Base-by-base conservation (phyloP, 2,329 filamentous ascomycete genomes). In the Botrytis paeoniae region DNA sequence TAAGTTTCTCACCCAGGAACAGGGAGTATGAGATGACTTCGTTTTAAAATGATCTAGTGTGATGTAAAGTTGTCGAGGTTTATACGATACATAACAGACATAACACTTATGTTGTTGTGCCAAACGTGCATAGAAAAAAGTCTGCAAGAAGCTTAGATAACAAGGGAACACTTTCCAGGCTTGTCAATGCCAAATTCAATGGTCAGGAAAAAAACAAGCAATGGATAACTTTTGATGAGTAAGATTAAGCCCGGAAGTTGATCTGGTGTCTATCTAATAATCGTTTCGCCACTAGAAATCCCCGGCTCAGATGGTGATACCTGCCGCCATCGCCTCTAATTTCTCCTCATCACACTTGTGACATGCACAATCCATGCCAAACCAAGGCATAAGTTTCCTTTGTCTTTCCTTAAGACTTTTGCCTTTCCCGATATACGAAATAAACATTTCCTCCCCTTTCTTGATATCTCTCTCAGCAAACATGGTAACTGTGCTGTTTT, bases 381-480 rank as follows among this genome's bases (percentile, higher is more conserved):
- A 73, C 74, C 74, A 74, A 43, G 70, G 69, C 74, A 75, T 41
- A 37, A 74, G 54, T 41, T 66, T 72, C 45, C 57, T 20, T 32
- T 71, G 74, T 43, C 73, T 66, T 45, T 70, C 70, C 32, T 61
- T 43, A n/a, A 69, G 69, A n/a, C 25, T 16, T 29, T 61, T 41
- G 29, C 65, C 70, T 61, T 29, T 72, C 54, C 75, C 77, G 71
- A 79, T 79, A 71, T 79, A 79, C 37, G 74, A 77, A 43, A 79
- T 79, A 35, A 75, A 78, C 61, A 78, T 65, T 41, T 79, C 77
- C 64, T 79, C 77, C 25, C 77, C 76, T 43, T 76, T 73, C 61
- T 73, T 71, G 39, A 74, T 74, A 69, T 78, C 75, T 35, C 75
- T 73, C 68, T 74, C 75, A 3, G 77, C 72, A 60, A 78, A 79